Percentiles rank a stretch among this genome's conserved stretches.
Conservation (phyloP, 1,284 basidiomycete species). For the Cutaneotrichosporon cutaneum region DNA sequence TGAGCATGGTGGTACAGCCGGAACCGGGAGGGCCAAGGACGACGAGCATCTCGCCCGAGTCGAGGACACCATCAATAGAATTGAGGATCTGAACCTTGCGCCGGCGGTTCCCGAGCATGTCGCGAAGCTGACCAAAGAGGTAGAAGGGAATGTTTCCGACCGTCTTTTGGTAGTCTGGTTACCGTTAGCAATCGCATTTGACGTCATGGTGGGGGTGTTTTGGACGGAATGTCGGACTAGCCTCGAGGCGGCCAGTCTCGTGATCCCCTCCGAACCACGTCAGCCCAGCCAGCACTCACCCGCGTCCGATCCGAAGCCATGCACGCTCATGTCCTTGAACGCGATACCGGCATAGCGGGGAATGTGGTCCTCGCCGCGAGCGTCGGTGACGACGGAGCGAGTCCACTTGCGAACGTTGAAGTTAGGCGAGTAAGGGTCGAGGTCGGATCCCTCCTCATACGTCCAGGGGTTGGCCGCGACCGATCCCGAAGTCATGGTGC, state of each 20-base stretch:
- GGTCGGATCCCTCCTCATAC: constrained; percentile 42
- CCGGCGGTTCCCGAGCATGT: constrained; percentile 48
- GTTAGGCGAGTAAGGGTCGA: constrained; percentile 54
- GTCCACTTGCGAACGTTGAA: constrained; percentile 55
- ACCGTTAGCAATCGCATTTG: not conserved
- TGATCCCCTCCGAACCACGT: not conserved
- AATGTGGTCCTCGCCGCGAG: constrained; percentile 41
- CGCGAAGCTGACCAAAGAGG: constrained; percentile 41
- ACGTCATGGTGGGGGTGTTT: too few relatives aligned
- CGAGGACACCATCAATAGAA: constrained; percentile 54
- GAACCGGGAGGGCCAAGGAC: constrained; percentile 64
- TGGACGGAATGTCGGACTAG: too few relatives aligned
- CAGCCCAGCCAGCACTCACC: constrained; percentile 28
- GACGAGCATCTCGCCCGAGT: constrained; percentile 60
- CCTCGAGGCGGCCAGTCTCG: not conserved
- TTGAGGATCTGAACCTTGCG: constrained; percentile 56
- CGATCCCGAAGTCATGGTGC: not conserved
- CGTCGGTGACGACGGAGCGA: constrained; percentile 40
- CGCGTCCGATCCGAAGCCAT: constrained; percentile 55
- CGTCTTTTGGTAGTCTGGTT: constrained; percentile 56
- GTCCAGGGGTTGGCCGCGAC: constrained; percentile 31
- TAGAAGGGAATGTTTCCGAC: constrained; percentile 55
- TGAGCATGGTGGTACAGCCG: constrained; percentile 60
- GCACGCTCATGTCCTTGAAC: constrained; percentile 55
- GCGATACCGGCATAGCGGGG: constrained; percentile 55